Evolutionary conservation across 345 rosid species (phyloP).

Genomic region (Bruguiera sexangula): DNA sequence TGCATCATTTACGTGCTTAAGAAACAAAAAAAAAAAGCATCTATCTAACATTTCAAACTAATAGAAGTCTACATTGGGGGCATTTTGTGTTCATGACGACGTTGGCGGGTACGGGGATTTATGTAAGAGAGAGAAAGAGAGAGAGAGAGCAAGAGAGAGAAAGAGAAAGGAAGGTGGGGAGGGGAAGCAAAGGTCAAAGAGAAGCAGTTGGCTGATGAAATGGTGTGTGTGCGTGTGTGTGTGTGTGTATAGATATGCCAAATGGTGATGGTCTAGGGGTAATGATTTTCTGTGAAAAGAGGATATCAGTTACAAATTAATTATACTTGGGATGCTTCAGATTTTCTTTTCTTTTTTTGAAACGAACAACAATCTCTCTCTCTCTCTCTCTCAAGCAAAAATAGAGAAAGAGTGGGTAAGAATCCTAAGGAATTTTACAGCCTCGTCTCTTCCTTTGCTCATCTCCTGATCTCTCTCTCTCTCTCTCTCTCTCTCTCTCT

Average conservation of each 20-base stretch:
- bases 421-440: conserved; percentile 45
- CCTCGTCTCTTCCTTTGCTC: conserved; percentile 44
- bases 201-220: conserved; percentile 43
- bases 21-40: too few species aligned
- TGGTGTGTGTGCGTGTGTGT: too few species aligned
- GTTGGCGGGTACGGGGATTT: conserved; percentile 27
- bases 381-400: conserved; percentile 8
- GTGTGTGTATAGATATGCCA: too few species aligned
- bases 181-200: conserved; percentile 61
- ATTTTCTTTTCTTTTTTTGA: not conserved
- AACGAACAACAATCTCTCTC: not conserved
- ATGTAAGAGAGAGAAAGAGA: not conserved
- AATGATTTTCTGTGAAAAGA: conserved; percentile 36
- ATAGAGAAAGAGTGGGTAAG: not conserved
- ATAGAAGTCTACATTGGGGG: conserved; percentile 4
- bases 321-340: conserved; percentile 36
- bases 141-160: conserved; percentile 1
- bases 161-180: not conserved
- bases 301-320: conserved; percentile 14
- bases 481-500: not conserved
- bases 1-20: too few species aligned
- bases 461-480: conserved; percentile 22
- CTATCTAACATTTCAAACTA: too few species aligned
- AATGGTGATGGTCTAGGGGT: conserved; percentile 16
- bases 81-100: conserved; percentile 42